Percentiles rank a stretch among this genome's conserved stretches.
phyloP scores from a whole-genome alignment of 495 filamentous ascomycete genomes.

The Podospora pseudocomata region DNA sequence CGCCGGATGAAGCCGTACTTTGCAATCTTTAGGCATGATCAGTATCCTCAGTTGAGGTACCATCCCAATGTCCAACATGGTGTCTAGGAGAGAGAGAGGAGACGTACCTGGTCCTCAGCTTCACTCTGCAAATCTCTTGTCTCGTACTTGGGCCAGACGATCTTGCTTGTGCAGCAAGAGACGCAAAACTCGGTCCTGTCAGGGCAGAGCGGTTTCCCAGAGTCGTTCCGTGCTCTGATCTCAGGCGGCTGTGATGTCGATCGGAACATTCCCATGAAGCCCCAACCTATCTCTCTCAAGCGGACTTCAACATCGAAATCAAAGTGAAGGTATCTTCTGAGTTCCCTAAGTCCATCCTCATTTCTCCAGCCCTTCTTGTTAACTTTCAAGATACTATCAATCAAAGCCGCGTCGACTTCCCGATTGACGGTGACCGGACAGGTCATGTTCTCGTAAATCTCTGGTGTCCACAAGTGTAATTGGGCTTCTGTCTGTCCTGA shows the following conservation, averaged over 20 bases:
- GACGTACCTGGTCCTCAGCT: conserved; percentile 23
- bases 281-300: conserved; percentile 26
- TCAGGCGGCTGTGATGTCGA: conserved; percentile 23
- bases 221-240: conserved; percentile 24
- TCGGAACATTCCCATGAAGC: conserved; percentile 24
- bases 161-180: conserved; percentile 19
- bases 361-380: not conserved
- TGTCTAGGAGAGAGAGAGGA: not conserved
- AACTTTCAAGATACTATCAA: conserved; percentile 17
- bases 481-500: conserved; percentile 26
- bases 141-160: conserved; percentile 26
- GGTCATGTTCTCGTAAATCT: conserved; percentile 27
- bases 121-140: conserved; percentile 24
- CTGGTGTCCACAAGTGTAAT: conserved; percentile 28
- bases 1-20: conserved; percentile 14
- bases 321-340: conserved; percentile 22
- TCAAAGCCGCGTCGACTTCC: conserved; percentile 19
- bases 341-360: not conserved
- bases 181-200: conserved; percentile 22
- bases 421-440: conserved; percentile 23
- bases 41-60: too few species aligned
- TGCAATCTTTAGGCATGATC: conserved; percentile 9
- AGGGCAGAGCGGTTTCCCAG: conserved; percentile 18
- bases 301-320: conserved; percentile 25
- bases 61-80: not conserved